Evolutionary conservation across 176 grass and related monocot species (phyloP), one percentile per base, ranked within the genome.

Genomic region (Lolium perenne): DNA sequence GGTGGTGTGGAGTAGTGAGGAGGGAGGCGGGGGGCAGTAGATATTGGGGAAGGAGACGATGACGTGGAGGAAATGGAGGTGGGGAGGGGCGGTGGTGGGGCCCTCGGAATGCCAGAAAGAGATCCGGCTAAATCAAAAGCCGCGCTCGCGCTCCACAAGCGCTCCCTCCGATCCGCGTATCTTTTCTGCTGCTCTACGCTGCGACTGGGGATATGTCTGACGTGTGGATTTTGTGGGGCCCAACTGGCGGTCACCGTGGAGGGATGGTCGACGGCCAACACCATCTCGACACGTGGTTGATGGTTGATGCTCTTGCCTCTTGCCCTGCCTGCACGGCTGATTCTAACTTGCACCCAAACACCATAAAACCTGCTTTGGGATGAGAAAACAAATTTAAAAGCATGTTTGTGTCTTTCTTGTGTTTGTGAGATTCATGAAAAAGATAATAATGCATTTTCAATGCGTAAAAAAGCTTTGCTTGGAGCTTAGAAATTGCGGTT

Each of bases 41-140:
- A 66, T 66, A 66, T 66, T 7, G 63, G 63, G 63, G 63, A 38
- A 3, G 63, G 63, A 66, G 63, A 66, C 29, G 63, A 3, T 38
- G 63, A 66, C 63, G 63, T 66, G 63, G 63, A 66, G 6, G 62
- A 66, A 66, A 66, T 66, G 63, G 63, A 66, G 63, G 63, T 38
- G 63, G 26, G 63, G 63, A 38, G 1, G 2, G 25, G 62, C 62
- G 25, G 62, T 25, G 59, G 59, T 62, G 59, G 61, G 61, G 11
- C 61, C 61, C 61, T 0, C 23, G 4, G 22, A 22, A 26, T 10
- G 10, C 5, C 13, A 29, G 12, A 63, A 25, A 63, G 60, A 22
- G 57, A 63, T 63, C 60, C 60, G 60, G 1, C 60, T 63, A 26
- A 63, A 63, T 63, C 60, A 63, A 63, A 63, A 63, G 22, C 60